Evolutionary conservation across 1,284 basidiomycete species (phyloP).

Genomic region (Apiotrichum domesticum): DNA sequence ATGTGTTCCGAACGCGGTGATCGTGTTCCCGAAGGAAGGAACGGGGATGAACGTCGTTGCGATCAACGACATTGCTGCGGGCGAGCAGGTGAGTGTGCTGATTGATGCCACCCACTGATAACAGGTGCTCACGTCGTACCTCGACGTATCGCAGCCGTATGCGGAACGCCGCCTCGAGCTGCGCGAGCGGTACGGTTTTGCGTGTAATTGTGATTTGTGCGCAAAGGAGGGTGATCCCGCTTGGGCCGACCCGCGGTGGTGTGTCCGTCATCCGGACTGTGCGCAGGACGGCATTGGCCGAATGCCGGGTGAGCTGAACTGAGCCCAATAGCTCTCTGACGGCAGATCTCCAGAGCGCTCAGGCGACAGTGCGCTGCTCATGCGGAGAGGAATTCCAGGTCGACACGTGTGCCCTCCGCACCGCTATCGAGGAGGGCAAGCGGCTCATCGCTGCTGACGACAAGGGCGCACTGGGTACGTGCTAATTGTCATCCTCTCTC

Average conservation of each 20-base stretch:
- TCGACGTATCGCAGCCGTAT: conserved; percentile 70
- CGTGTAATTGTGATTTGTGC: conserved; percentile 66
- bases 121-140: conserved; percentile 64
- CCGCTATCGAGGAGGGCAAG: conserved; percentile 60
- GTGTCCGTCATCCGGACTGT: conserved; percentile 40
- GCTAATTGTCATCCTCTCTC: too few relatives aligned
- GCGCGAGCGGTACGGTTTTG: conserved; percentile 70
- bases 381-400: conserved; percentile 56
- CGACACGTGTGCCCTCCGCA: conserved; percentile 52
- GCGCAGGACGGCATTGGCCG: conserved; percentile 7
- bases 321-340: background rate
- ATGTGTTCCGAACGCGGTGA: conserved; percentile 80
- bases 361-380: conserved; percentile 12
- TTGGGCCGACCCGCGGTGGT: conserved; percentile 61
- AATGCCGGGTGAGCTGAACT: conserved; percentile 27
- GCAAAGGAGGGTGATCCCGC: conserved; percentile 6
- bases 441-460: conserved; percentile 66
- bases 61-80: conserved; percentile 57
- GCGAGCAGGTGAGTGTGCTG: conserved; percentile 59
- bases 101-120: conserved; percentile 46
- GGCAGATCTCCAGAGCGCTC: conserved; percentile 8
- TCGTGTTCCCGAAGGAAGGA: conserved; percentile 67
- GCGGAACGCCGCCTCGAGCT: conserved; percentile 57
- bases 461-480: conserved; percentile 50
- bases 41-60: conserved; percentile 63